Evolutionary conservation across 2,329 filamentous ascomycete genomes (phyloP).

Genomic region (Colletotrichum cuscutae): DNA sequence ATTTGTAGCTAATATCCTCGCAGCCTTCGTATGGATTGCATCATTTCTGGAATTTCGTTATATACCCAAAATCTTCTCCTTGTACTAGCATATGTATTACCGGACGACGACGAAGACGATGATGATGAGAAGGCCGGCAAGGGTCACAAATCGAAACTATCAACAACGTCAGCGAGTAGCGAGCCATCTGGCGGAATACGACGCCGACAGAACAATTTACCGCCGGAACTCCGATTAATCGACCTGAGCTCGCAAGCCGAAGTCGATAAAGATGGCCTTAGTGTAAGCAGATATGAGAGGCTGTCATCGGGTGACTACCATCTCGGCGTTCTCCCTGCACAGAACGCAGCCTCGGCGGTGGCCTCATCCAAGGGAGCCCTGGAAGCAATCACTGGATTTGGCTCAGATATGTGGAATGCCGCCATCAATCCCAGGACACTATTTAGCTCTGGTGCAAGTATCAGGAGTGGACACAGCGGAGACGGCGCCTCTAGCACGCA

Average conservation of each 20-base stretch:
- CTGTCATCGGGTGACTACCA: slow-evolving; percentile 93
- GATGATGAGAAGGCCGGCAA: slow-evolving; percentile 41
- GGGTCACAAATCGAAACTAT: slow-evolving; percentile 54
- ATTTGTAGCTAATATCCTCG: slow-evolving; percentile 40
- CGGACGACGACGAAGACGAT: slow-evolving; percentile 73
- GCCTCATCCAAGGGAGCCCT: slow-evolving; percentile 77
- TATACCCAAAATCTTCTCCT: slow-evolving; percentile 93
- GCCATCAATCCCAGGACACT: slow-evolving; percentile 88
- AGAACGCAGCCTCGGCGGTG: slow-evolving; percentile 70
- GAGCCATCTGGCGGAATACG: slow-evolving; percentile 74
- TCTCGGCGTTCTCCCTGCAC: slow-evolving; percentile 83
- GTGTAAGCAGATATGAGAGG: slow-evolving; percentile 86
- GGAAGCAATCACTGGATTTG: slow-evolving; percentile 78
- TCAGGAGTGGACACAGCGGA: slow-evolving; percentile 70
- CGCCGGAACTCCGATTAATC: slow-evolving; percentile 90
- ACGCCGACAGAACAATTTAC: slow-evolving; percentile 80
- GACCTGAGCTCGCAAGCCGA: slow-evolving; percentile 89
- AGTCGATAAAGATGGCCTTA: slow-evolving; percentile 86
- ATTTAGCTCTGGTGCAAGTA: slow-evolving; percentile 87
- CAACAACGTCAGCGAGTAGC: slow-evolving; percentile 60
- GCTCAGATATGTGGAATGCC: slow-evolving; percentile 87
- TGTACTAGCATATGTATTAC: slow-evolving; percentile 88
- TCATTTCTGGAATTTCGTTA: slow-evolving; percentile 95
- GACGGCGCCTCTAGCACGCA: slow-evolving; percentile 66
- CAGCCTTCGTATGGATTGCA: slow-evolving; percentile 94